Percentiles rank a stretch among this genome's conserved stretches.
Evolutionary conservation across 495 filamentous ascomycete genomes (phyloP).

Genomic region (Delitschia confertaspora): DNA sequence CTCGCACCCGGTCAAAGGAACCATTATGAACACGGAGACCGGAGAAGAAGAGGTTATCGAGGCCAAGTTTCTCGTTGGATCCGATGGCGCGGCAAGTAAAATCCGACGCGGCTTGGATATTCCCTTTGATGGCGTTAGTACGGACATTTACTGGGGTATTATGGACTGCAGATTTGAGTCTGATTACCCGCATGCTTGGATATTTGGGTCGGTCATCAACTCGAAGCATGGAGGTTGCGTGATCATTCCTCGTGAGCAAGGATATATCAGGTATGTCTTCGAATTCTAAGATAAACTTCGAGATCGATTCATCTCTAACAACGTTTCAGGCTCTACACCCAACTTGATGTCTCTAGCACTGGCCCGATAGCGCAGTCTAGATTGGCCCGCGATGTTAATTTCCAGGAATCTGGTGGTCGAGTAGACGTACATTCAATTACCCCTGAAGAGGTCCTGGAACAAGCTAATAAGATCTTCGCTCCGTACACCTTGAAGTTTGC

Average conservation of each 20-base stretch:
- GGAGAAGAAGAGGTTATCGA: conserved; percentile 25
- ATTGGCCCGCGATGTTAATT: no score
- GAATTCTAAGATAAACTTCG: conserved; percentile 20
- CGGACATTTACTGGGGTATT: conserved; percentile 39
- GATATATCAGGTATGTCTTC: conserved; percentile 34
- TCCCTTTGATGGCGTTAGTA: conserved; percentile 36
- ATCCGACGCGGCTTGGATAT: conserved; percentile 32
- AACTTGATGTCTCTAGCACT: no score
- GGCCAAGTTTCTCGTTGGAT: conserved; percentile 34
- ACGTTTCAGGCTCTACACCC: no score
- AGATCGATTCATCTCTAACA: no score
- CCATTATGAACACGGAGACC: conserved; percentile 22
- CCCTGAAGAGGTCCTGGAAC: conserved; percentile 34
- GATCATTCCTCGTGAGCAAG: conserved; percentile 36
- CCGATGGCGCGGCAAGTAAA: conserved; percentile 34
- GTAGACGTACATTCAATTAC: conserved; percentile 34
- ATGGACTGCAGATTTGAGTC: conserved; percentile 36
- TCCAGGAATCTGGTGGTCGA: conserved; percentile 29
- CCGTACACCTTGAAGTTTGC: conserved; percentile 35
- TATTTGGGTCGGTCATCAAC: conserved; percentile 30
- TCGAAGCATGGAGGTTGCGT: conserved; percentile 35
- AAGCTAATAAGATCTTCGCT: conserved; percentile 35
- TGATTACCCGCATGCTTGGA: conserved; percentile 36
- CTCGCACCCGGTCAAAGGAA: no score
- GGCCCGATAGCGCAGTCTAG: no score